Evolutionary conservation across 768 basidiomycete genomes (phyloP).

Genomic region (Serendipita sp.): DNA sequence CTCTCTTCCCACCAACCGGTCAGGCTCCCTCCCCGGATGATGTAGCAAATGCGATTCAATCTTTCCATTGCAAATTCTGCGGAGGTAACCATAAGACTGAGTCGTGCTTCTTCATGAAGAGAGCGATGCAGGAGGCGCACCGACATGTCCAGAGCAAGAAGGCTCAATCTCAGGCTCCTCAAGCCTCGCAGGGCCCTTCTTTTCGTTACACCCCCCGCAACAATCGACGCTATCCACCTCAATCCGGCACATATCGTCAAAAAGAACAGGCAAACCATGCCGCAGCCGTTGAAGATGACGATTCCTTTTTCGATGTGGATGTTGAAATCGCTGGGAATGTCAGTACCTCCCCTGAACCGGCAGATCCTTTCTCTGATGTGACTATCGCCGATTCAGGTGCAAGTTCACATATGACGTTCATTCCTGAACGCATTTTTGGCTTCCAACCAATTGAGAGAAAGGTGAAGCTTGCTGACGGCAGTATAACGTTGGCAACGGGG

Average conservation of each 20-base stretch:
- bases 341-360: neutral
- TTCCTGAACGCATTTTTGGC: neutral
- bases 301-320: neutral
- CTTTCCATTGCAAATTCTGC: neutral
- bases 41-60: neutral
- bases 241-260: neutral
- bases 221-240: neutral
- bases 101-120: too few species aligned
- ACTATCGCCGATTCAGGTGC: constrained; percentile 1
- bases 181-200: neutral
- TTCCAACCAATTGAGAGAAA: neutral
- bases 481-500: neutral
- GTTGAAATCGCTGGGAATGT: neutral
- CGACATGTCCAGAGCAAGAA: neutral
- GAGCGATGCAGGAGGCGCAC: too few species aligned
- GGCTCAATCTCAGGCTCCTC: neutral
- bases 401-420: neutral
- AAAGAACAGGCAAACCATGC: neutral
- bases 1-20: neutral
- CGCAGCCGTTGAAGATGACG: too few species aligned
- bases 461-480: neutral
- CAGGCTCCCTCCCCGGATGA: neutral
- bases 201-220: neutral
- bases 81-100: neutral
- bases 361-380: neutral